phyloP scores from a whole-genome alignment of 1,284 basidiomycete genomes.

The Ganoderma multipileum region DNA sequence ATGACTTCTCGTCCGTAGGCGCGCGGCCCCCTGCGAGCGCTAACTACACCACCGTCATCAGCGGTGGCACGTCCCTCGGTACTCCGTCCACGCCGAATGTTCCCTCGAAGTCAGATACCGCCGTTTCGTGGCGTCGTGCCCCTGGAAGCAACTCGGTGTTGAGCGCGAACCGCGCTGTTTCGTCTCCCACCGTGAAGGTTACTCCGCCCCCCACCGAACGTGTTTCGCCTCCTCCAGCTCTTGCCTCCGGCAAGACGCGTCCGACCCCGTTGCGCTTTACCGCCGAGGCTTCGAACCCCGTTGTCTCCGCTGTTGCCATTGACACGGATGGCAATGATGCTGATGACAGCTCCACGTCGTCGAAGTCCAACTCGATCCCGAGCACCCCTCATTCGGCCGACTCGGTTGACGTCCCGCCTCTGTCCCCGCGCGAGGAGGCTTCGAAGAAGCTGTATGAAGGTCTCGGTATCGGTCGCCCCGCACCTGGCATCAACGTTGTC shows the following conservation, averaged over 20 bases:
- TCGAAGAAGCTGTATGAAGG: conserved; percentile 85
- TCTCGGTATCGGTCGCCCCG: conserved; percentile 74
- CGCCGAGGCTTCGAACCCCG: conserved; percentile 54
- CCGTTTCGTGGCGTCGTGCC: conserved; percentile 77
- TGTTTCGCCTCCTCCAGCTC: conserved; percentile 55
- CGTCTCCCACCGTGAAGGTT: conserved; percentile 69
- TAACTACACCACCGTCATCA: conserved; percentile 69
- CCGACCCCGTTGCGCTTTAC: conserved; percentile 76
- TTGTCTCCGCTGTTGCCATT: conserved; percentile 66
- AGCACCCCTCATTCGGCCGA: conserved; percentile 77
- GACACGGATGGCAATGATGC: conserved; percentile 57
- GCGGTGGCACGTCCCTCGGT: conserved; percentile 73
- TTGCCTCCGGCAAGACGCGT: conserved; percentile 52
- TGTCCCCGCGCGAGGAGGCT: conserved; percentile 82
- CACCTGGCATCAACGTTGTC: conserved; percentile 45
- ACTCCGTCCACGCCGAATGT: conserved; percentile 49
- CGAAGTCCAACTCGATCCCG: conserved; percentile 63
- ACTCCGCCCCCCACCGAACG: conserved; percentile 73
- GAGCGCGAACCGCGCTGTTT: conserved; percentile 65
- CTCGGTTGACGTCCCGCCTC: conserved; percentile 58
- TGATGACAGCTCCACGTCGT: conserved; percentile 60
- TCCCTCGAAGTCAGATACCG: conserved; percentile 76
- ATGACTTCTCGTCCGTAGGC: conserved; percentile 41
- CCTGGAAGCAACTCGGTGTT: conserved; percentile 74
- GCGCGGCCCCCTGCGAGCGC: conserved; percentile 57